Evolutionary conservation across 2,329 filamentous ascomycete genomes (phyloP).

Genomic region (Nigrospora oryzae): DNA sequence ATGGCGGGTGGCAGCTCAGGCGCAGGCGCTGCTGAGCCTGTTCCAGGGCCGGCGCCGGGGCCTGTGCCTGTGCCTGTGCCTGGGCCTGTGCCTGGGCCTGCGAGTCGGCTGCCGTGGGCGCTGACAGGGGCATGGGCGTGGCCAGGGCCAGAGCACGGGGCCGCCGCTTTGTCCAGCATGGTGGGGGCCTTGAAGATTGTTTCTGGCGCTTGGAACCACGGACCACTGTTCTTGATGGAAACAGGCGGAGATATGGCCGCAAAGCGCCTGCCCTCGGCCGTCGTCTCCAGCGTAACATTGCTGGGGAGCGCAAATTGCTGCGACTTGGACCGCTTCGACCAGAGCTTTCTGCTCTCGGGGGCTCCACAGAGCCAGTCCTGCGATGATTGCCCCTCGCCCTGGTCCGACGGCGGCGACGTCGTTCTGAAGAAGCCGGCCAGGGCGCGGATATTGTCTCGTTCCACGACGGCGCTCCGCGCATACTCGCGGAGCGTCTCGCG

Average conservation of each 20-base stretch:
- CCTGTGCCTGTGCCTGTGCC: too few species aligned
- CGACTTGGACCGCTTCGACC: slow-evolving; percentile 11
- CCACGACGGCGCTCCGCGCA: slow-evolving; percentile 7
- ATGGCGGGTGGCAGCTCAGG: too few species aligned
- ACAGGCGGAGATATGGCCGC: slow-evolving; percentile 1
- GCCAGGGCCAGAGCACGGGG: too few species aligned
- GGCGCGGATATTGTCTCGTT: slow-evolving; percentile 10
- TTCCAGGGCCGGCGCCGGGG: too few species aligned
- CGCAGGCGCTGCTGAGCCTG: too few species aligned
- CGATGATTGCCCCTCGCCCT: slow-evolving; percentile 1
- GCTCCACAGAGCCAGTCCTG: slow-evolving; percentile 9
- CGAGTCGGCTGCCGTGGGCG: too few species aligned
- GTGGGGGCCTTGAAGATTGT: slow-evolving; percentile 1
- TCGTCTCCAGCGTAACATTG: slow-evolving; percentile 1
- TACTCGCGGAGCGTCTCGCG: slow-evolving; percentile 4
- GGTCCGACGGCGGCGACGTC: slow-evolving; percentile 10
- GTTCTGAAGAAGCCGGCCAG: slow-evolving; percentile 13
- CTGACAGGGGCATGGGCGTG: too few species aligned
- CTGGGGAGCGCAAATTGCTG: slow-evolving; percentile 1
- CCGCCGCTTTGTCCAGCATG: too few species aligned
- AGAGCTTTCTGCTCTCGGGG: slow-evolving; percentile 2
- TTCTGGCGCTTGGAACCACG: slow-evolving; percentile 1
- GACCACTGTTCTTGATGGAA: slow-evolving; percentile 1
- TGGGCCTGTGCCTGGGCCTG: too few species aligned
- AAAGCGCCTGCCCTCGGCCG: slow-evolving; percentile 1